Conservation (phyloP, 192 early-diverging fungal genomes). For the Linnemannia schmuckeri region DNA sequence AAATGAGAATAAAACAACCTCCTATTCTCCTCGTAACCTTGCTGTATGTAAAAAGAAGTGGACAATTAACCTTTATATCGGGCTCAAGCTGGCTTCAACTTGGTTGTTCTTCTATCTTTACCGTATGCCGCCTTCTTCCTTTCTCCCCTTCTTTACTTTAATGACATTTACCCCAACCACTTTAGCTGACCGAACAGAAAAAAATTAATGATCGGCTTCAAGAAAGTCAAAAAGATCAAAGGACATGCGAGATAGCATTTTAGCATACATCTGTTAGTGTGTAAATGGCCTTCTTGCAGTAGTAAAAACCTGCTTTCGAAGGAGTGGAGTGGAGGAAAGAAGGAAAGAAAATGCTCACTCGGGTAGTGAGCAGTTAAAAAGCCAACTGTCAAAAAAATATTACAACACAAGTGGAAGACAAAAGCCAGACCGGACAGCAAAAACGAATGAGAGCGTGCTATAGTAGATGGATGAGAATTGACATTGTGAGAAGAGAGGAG, state of each 20-base stretch:
- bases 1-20: too few species aligned
- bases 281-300: background rate
- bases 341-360: background rate
- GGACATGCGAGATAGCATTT: background rate
- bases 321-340: background rate
- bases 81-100: background rate
- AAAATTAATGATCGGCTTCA: background rate
- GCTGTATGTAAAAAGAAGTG: background rate
- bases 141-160: background rate
- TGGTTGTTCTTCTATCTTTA: background rate
- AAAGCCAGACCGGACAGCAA: too few species aligned
- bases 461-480: too few species aligned
- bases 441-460: too few species aligned
- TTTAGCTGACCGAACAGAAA: background rate
- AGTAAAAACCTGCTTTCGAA: background rate
- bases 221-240: background rate
- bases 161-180: background rate
- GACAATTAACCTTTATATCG: background rate
- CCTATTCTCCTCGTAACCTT: too few species aligned
- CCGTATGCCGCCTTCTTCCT: too few species aligned
- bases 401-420: too few species aligned
- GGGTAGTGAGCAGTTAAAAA: background rate
- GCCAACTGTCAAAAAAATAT: background rate
- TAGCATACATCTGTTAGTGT: background rate
- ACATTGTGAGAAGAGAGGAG: too few species aligned